Base-by-base conservation (phyloP, 2,329 filamentous ascomycete genomes). In the Aspergillus clavatus region DNA sequence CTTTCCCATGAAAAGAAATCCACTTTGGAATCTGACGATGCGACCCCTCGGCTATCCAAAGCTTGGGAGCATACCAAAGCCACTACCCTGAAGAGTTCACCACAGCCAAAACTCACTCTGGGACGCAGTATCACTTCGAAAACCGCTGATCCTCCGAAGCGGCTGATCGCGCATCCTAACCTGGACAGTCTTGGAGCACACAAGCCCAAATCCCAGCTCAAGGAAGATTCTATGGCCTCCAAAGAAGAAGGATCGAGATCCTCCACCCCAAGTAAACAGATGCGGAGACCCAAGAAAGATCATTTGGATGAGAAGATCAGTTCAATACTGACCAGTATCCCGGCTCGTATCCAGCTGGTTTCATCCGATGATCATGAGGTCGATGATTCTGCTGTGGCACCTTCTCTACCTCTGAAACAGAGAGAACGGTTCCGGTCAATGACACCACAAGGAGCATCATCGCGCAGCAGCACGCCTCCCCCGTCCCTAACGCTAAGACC, bases 251-350 rank as follows among this genome's bases (percentile, higher is more conserved):
- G 53, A 18, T 58, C 61, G 29, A 58, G 62, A 35, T 39, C 57
- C 12, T 75, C 79, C 8, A 60, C 65, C 57, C 73, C 62, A 43
- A 69, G 52, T 4, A 69, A 51, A 12, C 53, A 68, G 44, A 69
- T 67, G 45, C 62, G 63, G 45, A 67, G 61, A 42, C 70, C 76
- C 0, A 81, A 85, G 51, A n/a, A n/a, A n/a, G 83, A 88, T 52
- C 80, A 87, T 45, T 75, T 95, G 11, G 86, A 89, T 53, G 81
- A 83, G 51, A 88, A 90, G 61, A 90, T 95, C 39, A 86, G 81
- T 59, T 81, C 86, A 41, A 86, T 94, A 45, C 77, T 94, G 29
- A 81, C 82, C 46, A 84, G 78, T 16, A 87, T 94, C 50, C 88
- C 89, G 2, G 84, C 84, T 24, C 83, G 83, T 50, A 94, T 97